Conservation (phyloP, 148 eudicot species). For the Cornus controversa region DNA sequence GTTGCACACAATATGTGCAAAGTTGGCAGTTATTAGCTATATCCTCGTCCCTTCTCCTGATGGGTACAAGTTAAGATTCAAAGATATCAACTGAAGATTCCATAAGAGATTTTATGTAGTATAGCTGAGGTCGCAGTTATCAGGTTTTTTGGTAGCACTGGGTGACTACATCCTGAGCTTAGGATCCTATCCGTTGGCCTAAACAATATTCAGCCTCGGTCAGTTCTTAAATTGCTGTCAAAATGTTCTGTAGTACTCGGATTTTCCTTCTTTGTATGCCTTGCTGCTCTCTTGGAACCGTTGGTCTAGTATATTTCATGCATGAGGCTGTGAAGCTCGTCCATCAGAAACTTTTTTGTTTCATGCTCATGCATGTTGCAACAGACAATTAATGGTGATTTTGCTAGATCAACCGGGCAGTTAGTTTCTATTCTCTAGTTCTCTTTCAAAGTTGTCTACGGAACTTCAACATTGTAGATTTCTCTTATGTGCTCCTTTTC, state of each 20-base stretch:
- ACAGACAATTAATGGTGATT: slow-evolving; percentile 38
- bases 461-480: slow-evolving; percentile 22
- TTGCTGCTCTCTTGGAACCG: slow-evolving; percentile 25
- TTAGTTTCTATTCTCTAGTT: slow-evolving; percentile 31
- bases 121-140: slow-evolving; percentile 21
- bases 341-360: slow-evolving; percentile 24
- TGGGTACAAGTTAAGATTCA: slow-evolving; percentile 42
- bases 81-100: slow-evolving; percentile 26
- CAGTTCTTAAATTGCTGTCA: slow-evolving; percentile 27
- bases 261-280: slow-evolving; percentile 20
- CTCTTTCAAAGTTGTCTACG: slow-evolving; percentile 27
- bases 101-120: background rate
- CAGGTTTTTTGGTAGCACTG: slow-evolving; percentile 27
- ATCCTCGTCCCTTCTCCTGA: slow-evolving; percentile 27
- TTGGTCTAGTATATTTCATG: slow-evolving; percentile 27
- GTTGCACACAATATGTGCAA: slow-evolving; percentile 32
- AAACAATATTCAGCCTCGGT: slow-evolving; percentile 6
- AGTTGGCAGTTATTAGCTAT: slow-evolving; percentile 27
- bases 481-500: slow-evolving; percentile 24
- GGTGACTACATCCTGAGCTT: slow-evolving; percentile 19
- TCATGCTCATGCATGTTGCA: slow-evolving; percentile 20
- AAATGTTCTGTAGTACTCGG: slow-evolving; percentile 48
- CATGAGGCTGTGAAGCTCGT: slow-evolving; percentile 48
- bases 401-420: slow-evolving; percentile 37
- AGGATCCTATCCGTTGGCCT: slow-evolving; percentile 7